A percentile compares a stretch with the other conserved stretches of the same genome.
Evolutionary conservation across 164 flowering plant genomes (phyloP).

Genomic region (Stephania japonica): DNA sequence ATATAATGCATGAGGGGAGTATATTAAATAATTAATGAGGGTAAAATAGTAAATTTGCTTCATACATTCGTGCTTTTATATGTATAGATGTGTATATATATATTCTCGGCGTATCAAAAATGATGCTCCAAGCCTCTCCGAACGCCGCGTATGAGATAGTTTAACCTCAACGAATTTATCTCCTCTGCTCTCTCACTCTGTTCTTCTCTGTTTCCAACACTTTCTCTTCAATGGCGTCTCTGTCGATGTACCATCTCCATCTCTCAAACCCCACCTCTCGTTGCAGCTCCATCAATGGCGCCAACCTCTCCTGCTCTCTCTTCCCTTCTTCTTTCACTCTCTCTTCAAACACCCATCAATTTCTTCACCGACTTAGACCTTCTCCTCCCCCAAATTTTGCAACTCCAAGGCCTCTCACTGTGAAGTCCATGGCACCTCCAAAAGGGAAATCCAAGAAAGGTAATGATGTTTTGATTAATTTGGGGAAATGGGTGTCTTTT

Average conservation of each 20-base stretch:
- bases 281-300: constrained; percentile 5
- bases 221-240: constrained; percentile 15
- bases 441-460: constrained; percentile 91
- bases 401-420: constrained; percentile 39
- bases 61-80: no score
- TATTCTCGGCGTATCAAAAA: not conserved
- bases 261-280: constrained; percentile 8
- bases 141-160: not conserved
- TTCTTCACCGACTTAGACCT: not conserved
- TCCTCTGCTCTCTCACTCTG: not conserved
- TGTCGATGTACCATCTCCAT: constrained; percentile 10
- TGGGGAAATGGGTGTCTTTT: constrained; percentile 2
- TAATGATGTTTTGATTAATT: constrained; percentile 12
- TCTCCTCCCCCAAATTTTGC: not conserved
- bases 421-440: constrained; percentile 90
- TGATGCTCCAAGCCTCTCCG: not conserved
- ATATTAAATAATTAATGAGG: no score
- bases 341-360: constrained; percentile 15
- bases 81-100: no score
- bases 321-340: constrained; percentile 11
- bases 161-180: not conserved
- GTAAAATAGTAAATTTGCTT: no score
- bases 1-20: no score
- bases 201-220: not conserved
- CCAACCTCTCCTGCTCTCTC: constrained; percentile 13